Evolutionary conservation across 345 rosid species (phyloP), one percentile per base, ranked within the genome.

Genomic region (Mallotus nudiflorus): DNA sequence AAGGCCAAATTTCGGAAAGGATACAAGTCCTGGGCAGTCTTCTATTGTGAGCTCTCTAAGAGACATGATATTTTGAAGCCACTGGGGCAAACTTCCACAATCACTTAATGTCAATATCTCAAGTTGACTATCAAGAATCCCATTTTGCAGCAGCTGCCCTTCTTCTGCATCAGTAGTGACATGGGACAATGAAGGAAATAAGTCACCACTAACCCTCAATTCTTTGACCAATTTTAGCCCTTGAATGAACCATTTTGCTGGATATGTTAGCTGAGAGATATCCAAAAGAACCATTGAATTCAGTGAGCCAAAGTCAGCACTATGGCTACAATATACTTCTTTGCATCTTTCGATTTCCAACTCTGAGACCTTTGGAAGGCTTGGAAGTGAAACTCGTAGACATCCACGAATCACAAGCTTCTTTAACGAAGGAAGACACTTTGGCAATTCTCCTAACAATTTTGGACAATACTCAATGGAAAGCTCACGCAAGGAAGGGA

Each of bases 401-500:
- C 73, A 68, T 11, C 25, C 18, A 9, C 19, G 3, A 27, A 68
- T 28, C 27, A 28, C 68, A 42, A 62, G 69, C 5, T 44, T 54
- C 25, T 61, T 8, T 46, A 74, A 22, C 11, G 77, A 69, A 59
- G 82, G 67, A 39, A 66, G 58, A 35, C 19, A 55, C 9, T 59
- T 46, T 5, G 85, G 85, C 45, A 84, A 76, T 1, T 28, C 35
- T 4, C 77, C 74, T 9, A 0, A 7, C 24, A 83, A 33, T 19
- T 19, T 69, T 14, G 76, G 70, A 66, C 85, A 84, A 52, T 19
- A 45, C 20, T 35, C 6, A 24, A 84, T 71, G 7, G 53, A 55
- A 73, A 81, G 83, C 61, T 71, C 28, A 14, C 51, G 78, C 33
- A 78, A 77, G 20, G 68, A 39, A 51, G 83, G 83, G 72, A 84